Evolutionary conservation across 176 grass and related monocot genomes (phyloP).

Genomic region (Hyparrhenia diplandra): DNA sequence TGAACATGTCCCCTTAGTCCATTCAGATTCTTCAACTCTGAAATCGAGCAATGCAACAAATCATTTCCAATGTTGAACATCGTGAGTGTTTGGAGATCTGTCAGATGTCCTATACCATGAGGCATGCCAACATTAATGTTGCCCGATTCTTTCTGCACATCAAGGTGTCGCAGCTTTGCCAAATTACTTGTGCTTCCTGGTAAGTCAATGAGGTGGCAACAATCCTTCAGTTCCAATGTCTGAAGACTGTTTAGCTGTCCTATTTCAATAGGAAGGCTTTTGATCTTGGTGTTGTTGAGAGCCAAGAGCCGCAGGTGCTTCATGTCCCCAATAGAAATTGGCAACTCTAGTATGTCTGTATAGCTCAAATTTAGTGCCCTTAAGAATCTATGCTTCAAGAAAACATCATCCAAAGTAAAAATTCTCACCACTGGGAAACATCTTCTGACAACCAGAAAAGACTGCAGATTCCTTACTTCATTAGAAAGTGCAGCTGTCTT

Average conservation of each 20-base stretch:
- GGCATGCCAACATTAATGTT: neutral
- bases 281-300: constrained; percentile 12
- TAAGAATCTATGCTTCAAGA: neutral
- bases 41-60: neutral
- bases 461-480: neutral
- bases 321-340: neutral
- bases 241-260: neutral
- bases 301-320: neutral
- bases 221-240: constrained; percentile 12
- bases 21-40: neutral
- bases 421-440: neutral
- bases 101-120: neutral
- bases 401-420: neutral
- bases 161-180: neutral
- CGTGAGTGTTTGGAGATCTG: constrained; percentile 2
- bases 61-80: constrained; percentile 1
- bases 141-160: neutral
- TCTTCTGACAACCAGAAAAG: neutral
- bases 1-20: constrained; percentile 2
- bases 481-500: neutral
- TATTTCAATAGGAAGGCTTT: neutral
- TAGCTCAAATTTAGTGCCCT: neutral
- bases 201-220: neutral
- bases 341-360: neutral
- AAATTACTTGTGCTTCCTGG: neutral